phyloP scores from a whole-genome alignment of 768 basidiomycete species.

The Rhizopogon vesiculosus region DNA sequence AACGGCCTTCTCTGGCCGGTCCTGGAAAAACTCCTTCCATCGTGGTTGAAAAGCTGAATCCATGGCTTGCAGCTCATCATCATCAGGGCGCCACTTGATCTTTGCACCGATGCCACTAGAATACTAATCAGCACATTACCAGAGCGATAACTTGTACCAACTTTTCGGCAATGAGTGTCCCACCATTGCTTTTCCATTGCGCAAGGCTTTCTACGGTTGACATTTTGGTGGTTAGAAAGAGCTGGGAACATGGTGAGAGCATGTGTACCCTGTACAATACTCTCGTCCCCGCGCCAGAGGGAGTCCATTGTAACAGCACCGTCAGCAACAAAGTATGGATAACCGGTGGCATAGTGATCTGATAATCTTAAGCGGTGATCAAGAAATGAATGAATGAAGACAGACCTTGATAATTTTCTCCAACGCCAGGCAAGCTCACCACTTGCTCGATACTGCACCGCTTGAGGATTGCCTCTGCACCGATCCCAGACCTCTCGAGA shows the following conservation, averaged over 20 bases:
- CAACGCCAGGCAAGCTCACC: conserved; percentile 37
- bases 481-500: too few relatives aligned
- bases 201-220: conserved; percentile 9
- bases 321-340: conserved; percentile 34
- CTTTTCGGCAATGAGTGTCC: conserved; percentile 50
- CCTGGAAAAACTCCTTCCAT: too few relatives aligned
- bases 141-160: conserved; percentile 16
- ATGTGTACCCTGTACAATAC: conserved; percentile 34
- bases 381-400: background rate
- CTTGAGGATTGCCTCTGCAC: too few relatives aligned
- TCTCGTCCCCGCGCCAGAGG: conserved; percentile 35
- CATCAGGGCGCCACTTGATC: too few relatives aligned
- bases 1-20: too few relatives aligned
- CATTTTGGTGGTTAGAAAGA: background rate
- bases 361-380: background rate
- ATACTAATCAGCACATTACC: too few relatives aligned
- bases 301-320: conserved; percentile 44
- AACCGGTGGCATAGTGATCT: conserved; percentile 27
- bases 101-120: too few relatives aligned
- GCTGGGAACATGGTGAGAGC: conserved; percentile 3
- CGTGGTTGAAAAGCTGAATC: too few relatives aligned
- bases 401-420: conserved; percentile 36
- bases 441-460: conserved; percentile 21
- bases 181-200: conserved; percentile 31
- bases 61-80: too few relatives aligned